phyloP scores from a whole-genome alignment of 371 early-diverging fungal species.

The Rhizopus arrhizus region DNA sequence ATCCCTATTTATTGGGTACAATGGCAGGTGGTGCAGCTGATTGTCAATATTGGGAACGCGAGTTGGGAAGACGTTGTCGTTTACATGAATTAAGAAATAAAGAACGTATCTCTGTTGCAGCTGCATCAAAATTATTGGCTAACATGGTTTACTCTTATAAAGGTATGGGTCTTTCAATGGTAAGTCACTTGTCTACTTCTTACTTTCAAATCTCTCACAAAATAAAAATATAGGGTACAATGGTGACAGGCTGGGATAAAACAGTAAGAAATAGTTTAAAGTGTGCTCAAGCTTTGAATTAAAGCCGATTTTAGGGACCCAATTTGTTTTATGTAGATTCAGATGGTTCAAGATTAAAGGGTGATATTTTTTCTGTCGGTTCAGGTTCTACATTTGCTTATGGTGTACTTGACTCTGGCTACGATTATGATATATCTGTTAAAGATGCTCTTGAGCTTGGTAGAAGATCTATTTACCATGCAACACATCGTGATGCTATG shows the following conservation, averaged over 20 bases:
- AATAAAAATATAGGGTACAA: conserved; percentile 80
- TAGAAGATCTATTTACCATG: conserved; percentile 97
- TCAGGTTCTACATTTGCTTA: conserved; percentile 98
- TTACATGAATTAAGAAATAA: conserved; percentile 97
- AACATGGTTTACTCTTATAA: conserved; percentile 98
- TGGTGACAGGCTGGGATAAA: conserved; percentile 99
- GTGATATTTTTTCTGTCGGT: conserved; percentile 96
- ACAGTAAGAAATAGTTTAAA: conserved; percentile 48
- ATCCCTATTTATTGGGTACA: conserved; percentile 98
- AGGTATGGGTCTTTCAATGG: conserved; percentile 99
- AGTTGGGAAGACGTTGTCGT: conserved; percentile 96
- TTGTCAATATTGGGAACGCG: conserved; percentile 99
- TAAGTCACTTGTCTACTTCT: conserved; percentile 19
- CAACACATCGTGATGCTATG: conserved; percentile 98
- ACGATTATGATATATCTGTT: conserved; percentile 86
- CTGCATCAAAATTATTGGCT: conserved; percentile 96
- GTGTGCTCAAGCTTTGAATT: neutral
- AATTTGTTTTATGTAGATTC: conserved; percentile 98
- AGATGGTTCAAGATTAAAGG: conserved; percentile 93
- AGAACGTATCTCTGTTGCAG: conserved; percentile 97
- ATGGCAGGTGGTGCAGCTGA: conserved; percentile 99
- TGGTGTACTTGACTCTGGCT: conserved; percentile 96
- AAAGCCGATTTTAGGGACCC: conserved; percentile 71
- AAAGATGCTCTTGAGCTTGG: conserved; percentile 97
- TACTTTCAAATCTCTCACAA: neutral